Evolutionary conservation across 2,329 filamentous ascomycete species (phyloP).

Genomic region (Pseudogymnoascus sp.): DNA sequence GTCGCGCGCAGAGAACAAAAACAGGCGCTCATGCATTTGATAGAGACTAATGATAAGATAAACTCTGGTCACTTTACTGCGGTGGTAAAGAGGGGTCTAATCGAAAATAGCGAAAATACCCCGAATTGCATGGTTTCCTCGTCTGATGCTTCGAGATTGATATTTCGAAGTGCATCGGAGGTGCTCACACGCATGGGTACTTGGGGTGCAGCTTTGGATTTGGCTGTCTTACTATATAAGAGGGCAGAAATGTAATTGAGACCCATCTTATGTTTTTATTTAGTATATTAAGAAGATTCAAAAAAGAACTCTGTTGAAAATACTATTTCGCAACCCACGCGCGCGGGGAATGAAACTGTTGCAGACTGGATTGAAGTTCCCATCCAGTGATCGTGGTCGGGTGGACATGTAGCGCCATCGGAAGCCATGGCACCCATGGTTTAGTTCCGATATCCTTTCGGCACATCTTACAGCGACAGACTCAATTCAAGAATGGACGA

Average conservation of each 20-base stretch:
- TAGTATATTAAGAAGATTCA: background rate
- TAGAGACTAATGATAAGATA: slow-evolving; percentile 5
- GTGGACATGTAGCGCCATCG: background rate
- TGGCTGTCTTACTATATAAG: slow-evolving; percentile 18
- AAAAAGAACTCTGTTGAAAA: background rate
- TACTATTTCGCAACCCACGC: background rate
- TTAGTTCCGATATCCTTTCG: background rate
- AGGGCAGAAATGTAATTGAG: slow-evolving; percentile 14
- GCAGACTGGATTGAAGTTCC: background rate
- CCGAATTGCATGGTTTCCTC: background rate
- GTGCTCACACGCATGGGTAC: slow-evolving; percentile 18
- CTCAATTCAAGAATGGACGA: background rate
- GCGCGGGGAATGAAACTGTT: background rate
- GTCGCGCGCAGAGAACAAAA: slow-evolving; percentile 13
- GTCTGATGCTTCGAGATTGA: slow-evolving; percentile 10
- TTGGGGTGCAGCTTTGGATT: slow-evolving; percentile 19
- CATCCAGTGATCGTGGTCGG: background rate
- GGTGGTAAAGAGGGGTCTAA: slow-evolving; percentile 10
- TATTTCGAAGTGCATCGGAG: slow-evolving; percentile 21
- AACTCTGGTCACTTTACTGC: slow-evolving; percentile 13
- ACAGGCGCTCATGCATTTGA: background rate
- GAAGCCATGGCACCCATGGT: background rate
- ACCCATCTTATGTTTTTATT: background rate
- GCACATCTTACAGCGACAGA: background rate
- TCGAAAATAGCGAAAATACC: background rate